phyloP scores from a whole-genome alignment of 208 protist species.

The Paratrypanosoma confusum region DNA sequence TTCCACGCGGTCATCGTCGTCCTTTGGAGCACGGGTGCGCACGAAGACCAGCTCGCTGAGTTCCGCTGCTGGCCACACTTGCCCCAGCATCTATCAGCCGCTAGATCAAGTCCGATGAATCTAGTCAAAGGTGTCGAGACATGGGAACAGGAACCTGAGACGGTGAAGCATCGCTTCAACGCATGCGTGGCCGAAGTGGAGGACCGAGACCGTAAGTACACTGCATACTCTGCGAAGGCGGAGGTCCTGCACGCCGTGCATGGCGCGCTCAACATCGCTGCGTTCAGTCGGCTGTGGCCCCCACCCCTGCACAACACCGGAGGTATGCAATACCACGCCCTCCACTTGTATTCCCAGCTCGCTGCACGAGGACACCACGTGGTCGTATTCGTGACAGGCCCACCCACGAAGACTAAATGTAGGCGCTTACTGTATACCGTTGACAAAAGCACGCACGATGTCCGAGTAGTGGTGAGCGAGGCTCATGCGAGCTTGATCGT shows the following conservation, averaged over 20 bases:
- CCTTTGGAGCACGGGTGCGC: too few relatives aligned
- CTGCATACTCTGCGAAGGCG: neutral
- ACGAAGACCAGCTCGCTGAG: too few relatives aligned
- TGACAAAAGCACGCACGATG: conserved; percentile 1
- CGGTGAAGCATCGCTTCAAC: too few relatives aligned
- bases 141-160: too few relatives aligned
- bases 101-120: too few relatives aligned
- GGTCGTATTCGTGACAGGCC: conserved; percentile 23
- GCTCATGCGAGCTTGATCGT: conserved; percentile 5
- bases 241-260: neutral
- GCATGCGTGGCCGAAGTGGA: neutral
- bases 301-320: conserved; percentile 15
- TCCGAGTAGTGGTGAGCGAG: neutral
- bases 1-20: too few relatives aligned
- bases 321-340: conserved; percentile 26
- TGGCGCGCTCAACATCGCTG: conserved; percentile 16
- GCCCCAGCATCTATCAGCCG: too few relatives aligned
- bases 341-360: conserved; percentile 22
- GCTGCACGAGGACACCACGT: conserved; percentile 16
- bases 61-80: too few relatives aligned
- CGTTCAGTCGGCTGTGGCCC: conserved; percentile 19
- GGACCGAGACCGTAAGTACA: neutral
- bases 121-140: too few relatives aligned
- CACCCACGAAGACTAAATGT: neutral
- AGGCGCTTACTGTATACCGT: conserved; percentile 1